Conservation (phyloP, 495 filamentous ascomycete genomes). For the Penicillium flavigenum region DNA sequence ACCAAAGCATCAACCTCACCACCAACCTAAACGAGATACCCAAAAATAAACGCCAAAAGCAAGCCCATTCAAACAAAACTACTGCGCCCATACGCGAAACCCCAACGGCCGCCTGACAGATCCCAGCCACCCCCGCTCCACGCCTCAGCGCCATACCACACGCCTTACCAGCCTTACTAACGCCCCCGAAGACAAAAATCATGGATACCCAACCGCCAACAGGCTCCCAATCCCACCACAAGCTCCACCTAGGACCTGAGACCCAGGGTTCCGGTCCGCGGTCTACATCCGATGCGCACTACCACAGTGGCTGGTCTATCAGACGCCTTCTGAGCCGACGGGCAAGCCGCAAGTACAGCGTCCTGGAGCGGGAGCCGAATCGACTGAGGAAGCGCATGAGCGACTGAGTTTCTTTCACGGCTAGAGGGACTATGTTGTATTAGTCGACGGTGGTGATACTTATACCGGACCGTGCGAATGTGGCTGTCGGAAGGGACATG, state of each 20-base stretch:
- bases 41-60: not conserved
- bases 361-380: constrained; percentile 47
- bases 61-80: not conserved
- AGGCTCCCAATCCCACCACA: constrained; percentile 14
- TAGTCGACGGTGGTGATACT: not conserved
- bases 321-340: constrained; percentile 41
- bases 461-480: not conserved
- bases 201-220: constrained; percentile 36
- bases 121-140: constrained; percentile 3
- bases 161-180: not conserved
- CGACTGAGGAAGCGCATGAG: constrained; percentile 41
- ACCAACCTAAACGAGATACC: constrained; percentile 9
- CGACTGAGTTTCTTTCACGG: constrained; percentile 12
- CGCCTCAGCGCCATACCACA: not conserved
- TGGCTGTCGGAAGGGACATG: not conserved
- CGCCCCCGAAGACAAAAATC: constrained; percentile 1
- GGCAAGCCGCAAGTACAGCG: constrained; percentile 39
- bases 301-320: constrained; percentile 36
- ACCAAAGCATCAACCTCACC: constrained; percentile 4
- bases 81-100: not conserved
- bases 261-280: not conserved
- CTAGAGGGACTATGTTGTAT: not conserved
- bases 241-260: constrained; percentile 14
- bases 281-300: constrained; percentile 4
- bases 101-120: not conserved